Percentiles rank a stretch among this genome's conserved stretches.
Evolutionary conservation across 805 yeast genomes (phyloP).

Genomic region (Jamesozyma lodderae): DNA sequence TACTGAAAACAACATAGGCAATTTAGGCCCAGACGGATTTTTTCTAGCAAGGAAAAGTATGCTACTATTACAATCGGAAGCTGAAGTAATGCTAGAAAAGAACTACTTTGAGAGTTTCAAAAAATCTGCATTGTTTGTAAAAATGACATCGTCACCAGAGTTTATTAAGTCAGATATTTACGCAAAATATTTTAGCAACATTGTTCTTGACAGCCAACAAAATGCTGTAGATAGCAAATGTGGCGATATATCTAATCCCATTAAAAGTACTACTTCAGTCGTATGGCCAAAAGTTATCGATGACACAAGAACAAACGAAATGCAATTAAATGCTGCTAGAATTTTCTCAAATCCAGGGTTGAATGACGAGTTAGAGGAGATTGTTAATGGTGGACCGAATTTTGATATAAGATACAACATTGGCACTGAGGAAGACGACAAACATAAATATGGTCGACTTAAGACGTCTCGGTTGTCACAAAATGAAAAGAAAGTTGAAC

Average conservation of each 20-base stretch:
- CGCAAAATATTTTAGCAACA: constrained; percentile 11
- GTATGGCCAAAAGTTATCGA: too few relatives aligned
- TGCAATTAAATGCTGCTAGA: constrained; percentile 6
- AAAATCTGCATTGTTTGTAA: constrained; percentile 45
- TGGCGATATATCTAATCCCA: too few relatives aligned
- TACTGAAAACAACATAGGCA: background rate
- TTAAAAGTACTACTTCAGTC: too few relatives aligned
- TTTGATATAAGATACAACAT: constrained; percentile 3
- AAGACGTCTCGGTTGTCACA: too few relatives aligned
- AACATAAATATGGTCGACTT: too few relatives aligned
- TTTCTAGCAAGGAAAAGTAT: constrained; percentile 48
- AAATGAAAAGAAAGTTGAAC: too few relatives aligned
- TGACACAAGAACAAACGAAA: too few relatives aligned
- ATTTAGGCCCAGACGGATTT: constrained; percentile 9
- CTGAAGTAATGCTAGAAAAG: constrained; percentile 40
- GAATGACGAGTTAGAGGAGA: constrained; percentile 27
- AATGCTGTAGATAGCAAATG: too few relatives aligned
- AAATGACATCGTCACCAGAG: constrained; percentile 40
- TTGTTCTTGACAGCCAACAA: too few relatives aligned
- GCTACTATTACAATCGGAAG: constrained; percentile 48
- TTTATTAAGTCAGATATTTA: constrained; percentile 26
- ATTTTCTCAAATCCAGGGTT: constrained; percentile 24
- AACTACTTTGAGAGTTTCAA: constrained; percentile 57
- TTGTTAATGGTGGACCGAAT: constrained; percentile 15
- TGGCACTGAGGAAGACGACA: too few relatives aligned